Conservation (phyloP, 352 stramenopile species). For the Phytopythium ostracodes region DNA sequence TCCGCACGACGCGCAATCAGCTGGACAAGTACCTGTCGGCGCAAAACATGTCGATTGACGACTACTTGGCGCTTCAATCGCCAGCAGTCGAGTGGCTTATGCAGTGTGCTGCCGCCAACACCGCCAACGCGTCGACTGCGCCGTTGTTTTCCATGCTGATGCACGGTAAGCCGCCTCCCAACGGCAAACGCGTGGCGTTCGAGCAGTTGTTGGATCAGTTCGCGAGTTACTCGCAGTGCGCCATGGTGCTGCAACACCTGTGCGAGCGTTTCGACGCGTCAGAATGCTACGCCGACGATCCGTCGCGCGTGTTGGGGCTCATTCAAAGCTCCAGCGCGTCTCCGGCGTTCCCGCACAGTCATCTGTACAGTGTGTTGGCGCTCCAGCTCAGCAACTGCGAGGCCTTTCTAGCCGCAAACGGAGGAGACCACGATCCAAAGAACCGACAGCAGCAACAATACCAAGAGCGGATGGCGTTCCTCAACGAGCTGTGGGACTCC, state of each 20-base stretch:
- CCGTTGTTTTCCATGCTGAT: constrained; percentile 1
- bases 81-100: constrained; percentile 87
- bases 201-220: constrained; percentile 77
- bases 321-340: constrained; percentile 42
- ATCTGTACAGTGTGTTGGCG: constrained; percentile 69
- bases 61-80: constrained; percentile 79
- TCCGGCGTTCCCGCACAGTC: constrained; percentile 54
- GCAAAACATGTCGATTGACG: constrained; percentile 47
- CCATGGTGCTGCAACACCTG: constrained; percentile 89
- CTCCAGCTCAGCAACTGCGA: constrained; percentile 42
- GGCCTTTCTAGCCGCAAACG: background rate
- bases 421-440: background rate
- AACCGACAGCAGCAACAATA: constrained; percentile 3
- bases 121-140: constrained; percentile 8
- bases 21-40: constrained; percentile 44
- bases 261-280: constrained; percentile 64
- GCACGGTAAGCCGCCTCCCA: constrained; percentile 7
- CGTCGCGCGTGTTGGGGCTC: constrained; percentile 57
- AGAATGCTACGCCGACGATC: constrained; percentile 49
- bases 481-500: constrained; percentile 83
- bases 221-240: constrained; percentile 74
- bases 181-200: constrained; percentile 37
- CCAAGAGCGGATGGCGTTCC: constrained; percentile 41
- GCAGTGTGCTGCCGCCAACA: constrained; percentile 51
- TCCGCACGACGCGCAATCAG: constrained; percentile 35